Conservation (phyloP, 1,139 yeast genomes). For the Groenewaldozyma auringiensis region DNA sequence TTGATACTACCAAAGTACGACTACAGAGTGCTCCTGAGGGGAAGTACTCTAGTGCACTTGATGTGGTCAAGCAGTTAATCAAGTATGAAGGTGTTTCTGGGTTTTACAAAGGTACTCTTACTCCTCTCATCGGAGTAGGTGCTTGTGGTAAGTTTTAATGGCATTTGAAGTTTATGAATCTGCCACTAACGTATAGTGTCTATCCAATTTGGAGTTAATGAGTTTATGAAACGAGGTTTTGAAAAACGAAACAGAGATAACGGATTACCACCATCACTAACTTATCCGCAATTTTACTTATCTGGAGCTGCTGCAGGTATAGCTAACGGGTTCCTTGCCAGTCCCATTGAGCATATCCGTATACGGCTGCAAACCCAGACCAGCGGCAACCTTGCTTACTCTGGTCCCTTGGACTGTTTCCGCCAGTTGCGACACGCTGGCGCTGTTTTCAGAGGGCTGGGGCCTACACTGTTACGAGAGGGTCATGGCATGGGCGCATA, state of each 20-base stretch:
- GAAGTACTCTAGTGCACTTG: constrained; percentile 63
- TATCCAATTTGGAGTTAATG: constrained; percentile 66
- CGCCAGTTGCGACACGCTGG: constrained; percentile 52
- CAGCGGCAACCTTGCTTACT: constrained; percentile 37
- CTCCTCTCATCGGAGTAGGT: constrained; percentile 68
- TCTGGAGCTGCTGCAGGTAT: constrained; percentile 88
- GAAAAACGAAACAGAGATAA: constrained; percentile 34
- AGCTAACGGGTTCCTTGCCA: constrained; percentile 78
- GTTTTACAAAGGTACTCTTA: constrained; percentile 81
- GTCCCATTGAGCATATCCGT: constrained; percentile 91
- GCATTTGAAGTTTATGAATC: no score
- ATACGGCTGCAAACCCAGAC: constrained; percentile 84
- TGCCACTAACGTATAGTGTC: not conserved
- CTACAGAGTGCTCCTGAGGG: constrained; percentile 80
- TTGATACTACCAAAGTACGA: constrained; percentile 88
- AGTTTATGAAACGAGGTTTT: constrained; percentile 79
- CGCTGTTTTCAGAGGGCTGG: constrained; percentile 69
- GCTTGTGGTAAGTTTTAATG: no score
- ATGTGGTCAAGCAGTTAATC: constrained; percentile 63
- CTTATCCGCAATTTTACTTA: constrained; percentile 54
- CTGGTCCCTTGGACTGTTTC: constrained; percentile 78
- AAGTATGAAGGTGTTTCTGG: constrained; percentile 72
- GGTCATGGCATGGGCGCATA: constrained; percentile 83
- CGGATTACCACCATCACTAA: constrained; percentile 36
- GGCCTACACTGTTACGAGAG: constrained; percentile 77